Evolutionary conservation across 148 eudicot genomes (phyloP).

Genomic region (Rhododendron henanense): DNA sequence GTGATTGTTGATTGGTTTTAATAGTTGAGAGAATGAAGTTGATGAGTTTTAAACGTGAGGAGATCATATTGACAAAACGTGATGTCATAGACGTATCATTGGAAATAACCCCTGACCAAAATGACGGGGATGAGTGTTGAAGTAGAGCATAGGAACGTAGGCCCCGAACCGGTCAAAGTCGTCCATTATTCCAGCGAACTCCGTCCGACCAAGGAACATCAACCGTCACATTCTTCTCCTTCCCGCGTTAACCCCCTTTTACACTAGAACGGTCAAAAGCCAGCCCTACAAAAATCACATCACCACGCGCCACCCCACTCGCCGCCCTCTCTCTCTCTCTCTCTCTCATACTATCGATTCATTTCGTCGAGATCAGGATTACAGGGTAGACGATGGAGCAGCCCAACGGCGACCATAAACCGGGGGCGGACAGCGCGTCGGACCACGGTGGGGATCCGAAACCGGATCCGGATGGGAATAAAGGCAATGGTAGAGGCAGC

Average conservation of each 20-base stretch:
- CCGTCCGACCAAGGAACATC: not conserved
- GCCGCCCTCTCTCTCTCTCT: not conserved
- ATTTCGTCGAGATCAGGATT: not conserved
- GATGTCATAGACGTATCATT: no score
- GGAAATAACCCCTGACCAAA: no score
- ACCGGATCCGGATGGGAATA: not conserved
- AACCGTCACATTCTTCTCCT: not conserved
- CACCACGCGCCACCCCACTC: not conserved
- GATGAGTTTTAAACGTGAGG: no score
- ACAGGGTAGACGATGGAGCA: constrained; percentile 12
- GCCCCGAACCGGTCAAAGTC: not conserved
- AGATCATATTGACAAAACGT: no score
- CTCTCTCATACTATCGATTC: not conserved
- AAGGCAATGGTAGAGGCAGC: not conserved
- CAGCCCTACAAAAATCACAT: not conserved
- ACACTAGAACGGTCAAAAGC: not conserved
- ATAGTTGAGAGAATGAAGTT: no score
- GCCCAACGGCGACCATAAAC: constrained; percentile 7
- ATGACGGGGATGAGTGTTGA: no score
- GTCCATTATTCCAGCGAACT: not conserved
- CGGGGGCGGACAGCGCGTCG: not conserved
- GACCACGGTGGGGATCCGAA: constrained; percentile 7
- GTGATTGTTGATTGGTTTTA: no score
- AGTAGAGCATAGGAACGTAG: no score
- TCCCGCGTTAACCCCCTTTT: not conserved